Evolutionary conservation across 805 yeast genomes (phyloP).

Genomic region (Ogataea populi-albae): DNA sequence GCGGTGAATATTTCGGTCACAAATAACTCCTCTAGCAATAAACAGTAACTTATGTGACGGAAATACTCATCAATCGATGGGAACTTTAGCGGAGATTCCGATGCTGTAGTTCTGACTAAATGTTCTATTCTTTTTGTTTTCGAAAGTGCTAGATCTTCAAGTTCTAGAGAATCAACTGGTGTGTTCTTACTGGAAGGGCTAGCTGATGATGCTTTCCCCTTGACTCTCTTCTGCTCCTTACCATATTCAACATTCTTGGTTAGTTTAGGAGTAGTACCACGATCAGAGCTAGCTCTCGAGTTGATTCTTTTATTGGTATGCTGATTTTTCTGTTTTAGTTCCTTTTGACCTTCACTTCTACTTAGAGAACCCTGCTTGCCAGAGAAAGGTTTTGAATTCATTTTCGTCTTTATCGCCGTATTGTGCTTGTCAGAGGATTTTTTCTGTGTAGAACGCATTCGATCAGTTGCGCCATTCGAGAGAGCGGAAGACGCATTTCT

Average conservation of each 20-base stretch:
- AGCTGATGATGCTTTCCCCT: not conserved
- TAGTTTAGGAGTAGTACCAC: not conserved
- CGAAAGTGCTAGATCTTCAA: not conserved
- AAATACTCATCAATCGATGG: constrained; percentile 51
- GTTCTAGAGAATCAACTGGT: not conserved
- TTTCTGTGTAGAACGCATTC: too few species aligned
- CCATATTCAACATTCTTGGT: constrained; percentile 6
- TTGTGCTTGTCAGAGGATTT: not conserved
- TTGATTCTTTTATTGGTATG: too few species aligned
- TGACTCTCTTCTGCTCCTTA: constrained; percentile 4
- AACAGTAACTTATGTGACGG: constrained; percentile 56
- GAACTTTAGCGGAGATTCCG: constrained; percentile 31
- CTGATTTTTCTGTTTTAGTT: not conserved
- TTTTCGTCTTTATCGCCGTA: not conserved
- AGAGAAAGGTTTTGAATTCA: not conserved
- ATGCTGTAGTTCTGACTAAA: constrained; percentile 19
- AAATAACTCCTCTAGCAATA: constrained; percentile 60
- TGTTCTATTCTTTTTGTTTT: constrained; percentile 11
- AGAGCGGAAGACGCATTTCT: not conserved
- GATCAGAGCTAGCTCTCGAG: not conserved
- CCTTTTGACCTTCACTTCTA: not conserved
- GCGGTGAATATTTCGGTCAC: constrained; percentile 45
- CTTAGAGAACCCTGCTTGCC: not conserved
- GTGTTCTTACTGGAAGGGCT: not conserved
- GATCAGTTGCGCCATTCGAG: too few species aligned